Evolutionary conservation across 768 basidiomycete genomes (phyloP).

Genomic region (Mrakia blollopis): DNA sequence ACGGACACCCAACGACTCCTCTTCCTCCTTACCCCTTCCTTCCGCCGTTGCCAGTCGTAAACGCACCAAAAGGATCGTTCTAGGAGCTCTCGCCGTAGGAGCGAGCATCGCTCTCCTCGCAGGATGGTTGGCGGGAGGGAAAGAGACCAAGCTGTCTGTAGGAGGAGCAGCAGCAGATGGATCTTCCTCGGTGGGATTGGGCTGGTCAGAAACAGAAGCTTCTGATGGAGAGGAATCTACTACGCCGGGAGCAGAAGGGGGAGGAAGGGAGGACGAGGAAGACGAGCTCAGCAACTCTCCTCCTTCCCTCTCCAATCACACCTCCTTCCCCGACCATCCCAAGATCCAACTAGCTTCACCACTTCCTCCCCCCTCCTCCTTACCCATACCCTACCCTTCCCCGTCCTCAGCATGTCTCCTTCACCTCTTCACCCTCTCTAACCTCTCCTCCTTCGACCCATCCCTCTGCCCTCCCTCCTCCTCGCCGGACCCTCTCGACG

Average conservation of each 20-base stretch:
- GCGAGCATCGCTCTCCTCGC: background rate
- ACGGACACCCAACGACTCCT: background rate
- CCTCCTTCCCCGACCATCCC: background rate
- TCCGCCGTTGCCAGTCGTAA: background rate
- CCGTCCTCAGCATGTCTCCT: constrained; percentile 18
- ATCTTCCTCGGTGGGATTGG: background rate
- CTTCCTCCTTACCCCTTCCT: background rate
- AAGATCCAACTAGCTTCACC: constrained; percentile 13
- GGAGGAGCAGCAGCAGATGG: background rate
- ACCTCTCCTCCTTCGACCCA: constrained; percentile 2
- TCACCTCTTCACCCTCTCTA: constrained; percentile 22
- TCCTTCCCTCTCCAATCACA: background rate
- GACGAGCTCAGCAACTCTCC: background rate
- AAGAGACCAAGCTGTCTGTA: background rate
- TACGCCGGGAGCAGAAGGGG: background rate
- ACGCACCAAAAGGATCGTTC: background rate
- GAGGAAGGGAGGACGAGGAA: background rate
- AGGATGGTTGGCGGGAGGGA: background rate
- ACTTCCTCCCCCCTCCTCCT: background rate
- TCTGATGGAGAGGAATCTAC: no score
- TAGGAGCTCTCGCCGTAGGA: background rate
- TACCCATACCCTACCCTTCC: constrained; percentile 17
- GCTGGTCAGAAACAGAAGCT: background rate
- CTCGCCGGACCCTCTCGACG: constrained; percentile 11
- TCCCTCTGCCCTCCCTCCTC: background rate